Evolutionary conservation across 2,329 filamentous ascomycete genomes (phyloP), one percentile per base, ranked within the genome.

Genomic region (Colletotrichum sp.): DNA sequence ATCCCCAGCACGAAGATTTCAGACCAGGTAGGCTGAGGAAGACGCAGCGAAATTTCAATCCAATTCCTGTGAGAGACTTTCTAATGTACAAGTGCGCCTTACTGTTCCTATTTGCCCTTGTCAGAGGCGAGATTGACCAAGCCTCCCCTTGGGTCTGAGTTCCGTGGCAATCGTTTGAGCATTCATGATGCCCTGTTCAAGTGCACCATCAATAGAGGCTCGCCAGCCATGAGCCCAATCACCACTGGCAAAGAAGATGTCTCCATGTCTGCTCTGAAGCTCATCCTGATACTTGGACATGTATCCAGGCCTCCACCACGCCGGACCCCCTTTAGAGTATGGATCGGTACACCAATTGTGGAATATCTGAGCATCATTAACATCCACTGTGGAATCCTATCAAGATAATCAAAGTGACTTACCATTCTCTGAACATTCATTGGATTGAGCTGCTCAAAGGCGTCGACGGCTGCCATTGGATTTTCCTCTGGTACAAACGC

Each of bases 401-500:
- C 61, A 22, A 13, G 29, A 34, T 39, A 6, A 27, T 36, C 19
- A 39, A 2, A 30, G 30, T 8, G 13, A 36, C 61, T 64, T 34
- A 81, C 82, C 32, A 82, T 62, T 22, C 81, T 72, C 13, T 81
- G 69, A 13, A 83, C 76, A 7, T 82, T 68, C 82, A 83, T 83
- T 0, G 80, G 80, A 16, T 83, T 79, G 79, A 86, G 78, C 4
- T 82, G 80, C 12, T 83, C 69, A 66, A 86, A 81, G 0, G 84
- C 83, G 19, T 80, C 77, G 11, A 84, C 80, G 0, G 82, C 82
- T 11, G 69, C 65, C 15, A 84, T 72, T 3, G 87, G 81, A 52
- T 88, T 80, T 8, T 86, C 84, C 19, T 89, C 87, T 0, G 86
- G 86, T 3, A 87, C 81, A 8, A 89, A 84, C 49, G 87, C 85